Evolutionary conservation across 1,284 basidiomycete species (phyloP).

Genomic region (Tilletia caries): DNA sequence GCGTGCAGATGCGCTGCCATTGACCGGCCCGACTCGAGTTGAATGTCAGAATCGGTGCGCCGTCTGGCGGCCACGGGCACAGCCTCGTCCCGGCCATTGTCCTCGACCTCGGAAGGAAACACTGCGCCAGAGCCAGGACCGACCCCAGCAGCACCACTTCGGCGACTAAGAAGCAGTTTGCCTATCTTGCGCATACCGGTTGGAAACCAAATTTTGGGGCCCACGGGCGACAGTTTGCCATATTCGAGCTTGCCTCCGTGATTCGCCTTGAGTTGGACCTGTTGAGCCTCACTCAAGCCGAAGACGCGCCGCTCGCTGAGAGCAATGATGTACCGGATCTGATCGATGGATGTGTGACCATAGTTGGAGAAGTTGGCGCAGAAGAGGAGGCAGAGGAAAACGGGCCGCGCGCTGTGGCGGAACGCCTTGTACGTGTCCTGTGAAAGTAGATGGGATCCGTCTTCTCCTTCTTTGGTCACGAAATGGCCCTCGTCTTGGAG

Average conservation of each 20-base stretch:
- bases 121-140: conserved; percentile 23
- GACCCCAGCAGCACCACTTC: conserved; percentile 24
- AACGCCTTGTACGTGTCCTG: conserved; percentile 21
- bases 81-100: not conserved
- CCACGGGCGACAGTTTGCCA: conserved; percentile 56
- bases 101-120: not conserved
- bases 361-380: conserved; percentile 57
- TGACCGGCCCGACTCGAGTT: not conserved
- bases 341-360: conserved; percentile 57
- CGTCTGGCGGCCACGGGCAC: not conserved
- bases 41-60: not conserved
- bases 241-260: conserved; percentile 12
- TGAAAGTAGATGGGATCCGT: conserved; percentile 45
- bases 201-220: conserved; percentile 61
- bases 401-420: conserved; percentile 53
- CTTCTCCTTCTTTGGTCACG: conserved; percentile 26
- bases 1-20: too few relatives aligned
- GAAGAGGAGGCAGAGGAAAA: conserved; percentile 60
- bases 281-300: not conserved
- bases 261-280: not conserved
- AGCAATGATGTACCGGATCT: conserved; percentile 30
- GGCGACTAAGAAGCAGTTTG: conserved; percentile 32
- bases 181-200: conserved; percentile 58
- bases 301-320: not conserved
- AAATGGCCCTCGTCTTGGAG: not conserved